Evolutionary conservation across 1,284 basidiomycete genomes (phyloP), one percentile per base, ranked within the genome.

Genomic region (Leccinum laetum): DNA sequence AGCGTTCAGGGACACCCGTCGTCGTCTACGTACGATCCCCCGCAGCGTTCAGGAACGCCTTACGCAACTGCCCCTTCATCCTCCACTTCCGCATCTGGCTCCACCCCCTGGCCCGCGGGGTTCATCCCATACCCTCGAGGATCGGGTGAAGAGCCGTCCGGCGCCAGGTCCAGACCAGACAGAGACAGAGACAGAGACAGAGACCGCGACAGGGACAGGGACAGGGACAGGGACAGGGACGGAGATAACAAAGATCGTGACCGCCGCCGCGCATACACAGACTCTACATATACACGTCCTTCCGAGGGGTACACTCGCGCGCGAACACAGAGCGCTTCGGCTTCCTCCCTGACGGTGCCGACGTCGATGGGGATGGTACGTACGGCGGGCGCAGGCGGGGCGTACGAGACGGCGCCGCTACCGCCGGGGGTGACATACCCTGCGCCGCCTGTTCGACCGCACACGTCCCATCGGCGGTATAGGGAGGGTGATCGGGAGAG

Each of bases 381-480:
- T 7, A 41, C 21, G 52, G 11, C 26, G 16, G 53, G 53, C 8
- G 14, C 18, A 8, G 52, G 60, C n/a, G 65, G 59, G 39, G 24
- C 3, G 29, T 79, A 80, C 44, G 78, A 79, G 41, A 61, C 69
- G 1, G 71, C 77, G 37, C 79, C 77, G 4, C 18, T 79, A 16
- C 79, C 79, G 1, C 61, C 44, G 1, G 77, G 75, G 2, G 60
- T 79, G 29, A 64, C 62, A 59, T 79, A 79, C 53, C 77, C 77
- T 2, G 66, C 65, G 2, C 71, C 79, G n/a, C 79, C 77, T 2
- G 6, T 21, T 0, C 75, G 75, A 14, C 68, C 69, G 4, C 67
- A 66, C 4, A 70, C 75, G 44, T 74, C 77, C 1, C 73, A 77
- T 62, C 58, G 58, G 39, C 62, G n/a, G 5, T 44, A 67, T 39